Percentiles rank a stretch among this genome's conserved stretches.
Evolutionary conservation across 495 filamentous ascomycete species (phyloP).

Genomic region (Penicillium crystallinum): DNA sequence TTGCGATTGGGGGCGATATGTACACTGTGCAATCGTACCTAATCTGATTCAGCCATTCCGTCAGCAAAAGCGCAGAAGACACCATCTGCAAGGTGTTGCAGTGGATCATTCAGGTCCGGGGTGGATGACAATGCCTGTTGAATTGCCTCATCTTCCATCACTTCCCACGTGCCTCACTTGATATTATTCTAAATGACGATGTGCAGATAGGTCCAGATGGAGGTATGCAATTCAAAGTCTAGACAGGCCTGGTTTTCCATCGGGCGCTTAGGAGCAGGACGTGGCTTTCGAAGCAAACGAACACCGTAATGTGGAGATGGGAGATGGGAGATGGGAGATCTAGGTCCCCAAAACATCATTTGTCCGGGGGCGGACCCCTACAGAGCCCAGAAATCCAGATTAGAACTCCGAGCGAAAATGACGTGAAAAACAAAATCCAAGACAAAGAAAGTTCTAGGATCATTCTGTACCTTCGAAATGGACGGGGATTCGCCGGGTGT

Average conservation of each 20-base stretch:
- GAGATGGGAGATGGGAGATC: too few relatives aligned
- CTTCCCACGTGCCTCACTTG: background rate
- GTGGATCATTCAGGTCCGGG: background rate
- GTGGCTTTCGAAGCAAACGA: background rate
- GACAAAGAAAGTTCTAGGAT: constrained; percentile 1
- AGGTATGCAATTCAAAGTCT: background rate
- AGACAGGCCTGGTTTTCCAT: background rate
- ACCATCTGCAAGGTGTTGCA: background rate
- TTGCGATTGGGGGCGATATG: background rate
- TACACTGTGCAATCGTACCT: too few relatives aligned
- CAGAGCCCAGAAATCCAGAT: background rate
- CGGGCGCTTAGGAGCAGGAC: background rate
- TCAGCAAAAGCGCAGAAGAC: too few relatives aligned
- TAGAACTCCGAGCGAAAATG: background rate
- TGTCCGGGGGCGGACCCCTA: too few relatives aligned
- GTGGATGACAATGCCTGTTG: background rate
- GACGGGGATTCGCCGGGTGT: background rate
- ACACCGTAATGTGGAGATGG: background rate
- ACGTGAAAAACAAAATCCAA: background rate
- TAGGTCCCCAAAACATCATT: too few relatives aligned
- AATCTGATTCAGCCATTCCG: too few relatives aligned
- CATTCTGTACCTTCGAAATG: constrained; percentile 8
- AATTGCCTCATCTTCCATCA: background rate
- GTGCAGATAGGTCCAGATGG: background rate
- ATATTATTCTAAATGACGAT: background rate